Conservation (phyloP, 2,329 filamentous ascomycete genomes). For the Penicillium brasilianum region DNA sequence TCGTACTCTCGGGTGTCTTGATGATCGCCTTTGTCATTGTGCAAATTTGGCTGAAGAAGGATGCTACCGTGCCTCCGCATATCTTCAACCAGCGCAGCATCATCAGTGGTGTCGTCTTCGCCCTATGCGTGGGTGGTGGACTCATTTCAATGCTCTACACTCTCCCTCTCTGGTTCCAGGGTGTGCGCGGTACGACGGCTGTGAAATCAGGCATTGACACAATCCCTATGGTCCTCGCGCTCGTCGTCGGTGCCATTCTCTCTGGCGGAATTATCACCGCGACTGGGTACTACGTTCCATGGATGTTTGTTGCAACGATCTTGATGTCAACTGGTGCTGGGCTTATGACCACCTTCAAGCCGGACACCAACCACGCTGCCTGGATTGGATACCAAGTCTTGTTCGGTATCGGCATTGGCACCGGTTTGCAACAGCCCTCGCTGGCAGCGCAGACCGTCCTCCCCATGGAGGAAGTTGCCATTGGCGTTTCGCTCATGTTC, state of each 20-base stretch:
- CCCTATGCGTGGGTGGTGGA: constrained; percentile 43
- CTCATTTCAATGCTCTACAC: constrained; percentile 51
- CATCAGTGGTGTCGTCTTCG: constrained; percentile 38
- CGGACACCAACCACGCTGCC: constrained; percentile 21
- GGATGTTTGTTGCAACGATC: constrained; percentile 37
- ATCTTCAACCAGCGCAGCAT: constrained; percentile 55
- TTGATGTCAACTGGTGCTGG: constrained; percentile 27
- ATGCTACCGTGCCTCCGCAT: constrained; percentile 57
- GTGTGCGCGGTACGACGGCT: constrained; percentile 49
- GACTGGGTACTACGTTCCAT: constrained; percentile 49
- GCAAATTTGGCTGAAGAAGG: constrained; percentile 56
- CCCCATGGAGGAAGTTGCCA: constrained; percentile 20
- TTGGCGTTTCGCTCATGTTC: constrained; percentile 28
- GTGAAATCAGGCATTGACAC: constrained; percentile 53
- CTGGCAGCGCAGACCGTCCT: constrained; percentile 28
- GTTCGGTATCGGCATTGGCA: constrained; percentile 27
- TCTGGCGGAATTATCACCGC: constrained; percentile 40
- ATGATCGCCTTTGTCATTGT: constrained; percentile 50
- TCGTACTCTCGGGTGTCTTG: constrained; percentile 33
- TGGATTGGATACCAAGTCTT: constrained; percentile 32
- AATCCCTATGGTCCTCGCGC: constrained; percentile 45
- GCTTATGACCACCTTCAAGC: constrained; percentile 25
- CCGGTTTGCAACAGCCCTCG: constrained; percentile 26
- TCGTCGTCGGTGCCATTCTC: constrained; percentile 43
- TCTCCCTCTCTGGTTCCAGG: constrained; percentile 56